Evolutionary conservation across 768 basidiomycete genomes (phyloP).

Genomic region (Cyclocybe aegerita): DNA sequence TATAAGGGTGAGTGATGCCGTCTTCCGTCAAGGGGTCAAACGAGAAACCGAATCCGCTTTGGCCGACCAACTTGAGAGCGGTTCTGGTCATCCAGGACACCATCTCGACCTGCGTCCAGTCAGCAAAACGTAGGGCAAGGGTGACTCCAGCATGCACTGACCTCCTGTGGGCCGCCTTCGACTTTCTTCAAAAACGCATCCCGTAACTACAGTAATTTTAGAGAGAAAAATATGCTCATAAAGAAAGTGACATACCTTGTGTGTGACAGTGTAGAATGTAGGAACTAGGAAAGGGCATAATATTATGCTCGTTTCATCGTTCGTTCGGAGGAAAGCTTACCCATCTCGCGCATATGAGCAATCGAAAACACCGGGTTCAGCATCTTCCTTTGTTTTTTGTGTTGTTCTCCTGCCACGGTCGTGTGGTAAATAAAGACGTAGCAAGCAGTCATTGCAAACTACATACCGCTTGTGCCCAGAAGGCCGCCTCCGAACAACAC

Average conservation of each 20-base stretch:
- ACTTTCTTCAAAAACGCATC: slow-evolving; percentile 22
- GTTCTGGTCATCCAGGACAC: slow-evolving; percentile 37
- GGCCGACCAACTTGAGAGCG: slow-evolving; percentile 47
- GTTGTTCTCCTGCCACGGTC: slow-evolving; percentile 33
- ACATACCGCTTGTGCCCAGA: slow-evolving; percentile 21
- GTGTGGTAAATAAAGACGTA: neutral
- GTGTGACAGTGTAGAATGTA: slow-evolving; percentile 32
- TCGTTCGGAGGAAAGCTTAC: slow-evolving; percentile 13
- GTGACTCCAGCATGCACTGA: slow-evolving; percentile 1
- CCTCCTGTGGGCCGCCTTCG: slow-evolving; percentile 28
- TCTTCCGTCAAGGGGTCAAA: slow-evolving; percentile 37
- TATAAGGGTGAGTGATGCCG: slow-evolving; percentile 26
- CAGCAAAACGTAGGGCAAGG: neutral
- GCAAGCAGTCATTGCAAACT: neutral
- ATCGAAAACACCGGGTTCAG: slow-evolving; percentile 39
- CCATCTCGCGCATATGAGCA: slow-evolving; percentile 34
- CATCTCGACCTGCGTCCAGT: slow-evolving; percentile 26
- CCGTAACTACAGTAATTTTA: slow-evolving; percentile 19
- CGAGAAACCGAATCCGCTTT: slow-evolving; percentile 42
- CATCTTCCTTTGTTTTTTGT: slow-evolving; percentile 38
- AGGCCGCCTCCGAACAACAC: slow-evolving; percentile 7
- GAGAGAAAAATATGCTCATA: neutral
- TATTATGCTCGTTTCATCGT: neutral
- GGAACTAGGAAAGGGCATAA: slow-evolving; percentile 26
- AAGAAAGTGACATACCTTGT: slow-evolving; percentile 20